These are phyloP conservation scores for Cardamine resedifolia DNA, from an alignment of 345 rosid species.

Conservation along the genomic window DNA sequence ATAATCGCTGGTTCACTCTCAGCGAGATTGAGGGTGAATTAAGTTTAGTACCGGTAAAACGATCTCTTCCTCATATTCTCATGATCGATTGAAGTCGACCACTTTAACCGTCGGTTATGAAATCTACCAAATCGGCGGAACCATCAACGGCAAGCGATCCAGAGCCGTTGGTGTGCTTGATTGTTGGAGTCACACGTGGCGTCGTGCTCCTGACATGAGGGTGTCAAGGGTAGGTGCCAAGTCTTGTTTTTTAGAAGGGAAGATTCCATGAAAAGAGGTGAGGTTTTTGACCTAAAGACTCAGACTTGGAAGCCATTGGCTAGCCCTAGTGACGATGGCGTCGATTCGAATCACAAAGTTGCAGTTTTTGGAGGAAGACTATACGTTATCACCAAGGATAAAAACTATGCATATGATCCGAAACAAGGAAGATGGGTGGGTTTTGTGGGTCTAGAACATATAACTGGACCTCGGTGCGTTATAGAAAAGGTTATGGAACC, in stretches of 20 bases:
- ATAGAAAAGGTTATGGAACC: not conserved
- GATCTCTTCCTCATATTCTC: not conserved
- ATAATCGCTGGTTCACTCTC: not conserved
- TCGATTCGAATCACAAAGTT: not conserved
- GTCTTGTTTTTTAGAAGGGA: not conserved
- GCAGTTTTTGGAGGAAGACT: not conserved
- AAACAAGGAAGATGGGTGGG: not conserved
- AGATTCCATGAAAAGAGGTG: not conserved
- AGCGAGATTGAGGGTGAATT: not conserved
- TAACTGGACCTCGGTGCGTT: not conserved
- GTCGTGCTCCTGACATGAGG: conserved; percentile 42
- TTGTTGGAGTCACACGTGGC: conserved; percentile 49
- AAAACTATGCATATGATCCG: not conserved
- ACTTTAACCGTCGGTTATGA: conserved; percentile 40
- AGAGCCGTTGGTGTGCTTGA: conserved; percentile 57
- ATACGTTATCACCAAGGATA: not conserved
- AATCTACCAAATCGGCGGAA: conserved; percentile 64
- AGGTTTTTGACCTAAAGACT: not conserved
- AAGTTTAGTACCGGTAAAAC: not conserved
- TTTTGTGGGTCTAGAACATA: not conserved
- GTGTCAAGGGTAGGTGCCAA: conserved; percentile 55
- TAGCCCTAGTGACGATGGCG: not conserved
- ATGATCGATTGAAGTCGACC: not conserved
- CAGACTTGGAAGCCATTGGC: not conserved
- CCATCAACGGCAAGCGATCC: not conserved